Conservation (phyloP, 2,329 filamentous ascomycete species). For the Botryosphaeria dothidea region DNA sequence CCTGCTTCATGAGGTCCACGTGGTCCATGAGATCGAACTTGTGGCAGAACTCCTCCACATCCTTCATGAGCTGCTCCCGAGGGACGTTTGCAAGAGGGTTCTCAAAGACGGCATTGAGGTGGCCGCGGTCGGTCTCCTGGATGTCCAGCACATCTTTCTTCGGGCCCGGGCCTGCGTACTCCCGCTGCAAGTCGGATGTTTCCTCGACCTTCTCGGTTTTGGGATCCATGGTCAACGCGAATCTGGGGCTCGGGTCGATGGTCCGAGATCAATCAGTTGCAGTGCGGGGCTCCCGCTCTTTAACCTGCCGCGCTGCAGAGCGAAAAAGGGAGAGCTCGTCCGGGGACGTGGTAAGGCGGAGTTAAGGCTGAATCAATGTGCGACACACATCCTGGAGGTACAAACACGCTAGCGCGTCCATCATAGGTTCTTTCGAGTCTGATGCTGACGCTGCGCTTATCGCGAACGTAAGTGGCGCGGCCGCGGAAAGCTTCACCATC, state of each 20-base stretch:
- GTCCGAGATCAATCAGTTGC: background rate
- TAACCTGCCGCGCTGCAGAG: background rate
- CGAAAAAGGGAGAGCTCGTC: background rate
- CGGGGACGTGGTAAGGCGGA: background rate
- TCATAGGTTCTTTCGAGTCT: background rate
- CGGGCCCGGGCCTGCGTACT: background rate
- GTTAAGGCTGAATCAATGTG: background rate
- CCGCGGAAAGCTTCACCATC: background rate
- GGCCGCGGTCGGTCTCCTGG: background rate
- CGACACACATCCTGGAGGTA: background rate
- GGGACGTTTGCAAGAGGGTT: slow-evolving; percentile 59
- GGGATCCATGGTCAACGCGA: background rate
- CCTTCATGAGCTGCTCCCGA: slow-evolving; percentile 52
- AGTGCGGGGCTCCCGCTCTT: background rate
- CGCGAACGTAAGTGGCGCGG: background rate
- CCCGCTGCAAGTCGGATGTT: background rate
- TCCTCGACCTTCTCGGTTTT: background rate
- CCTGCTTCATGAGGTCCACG: slow-evolving; percentile 52
- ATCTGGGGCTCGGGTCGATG: background rate
- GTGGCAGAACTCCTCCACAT: slow-evolving; percentile 57
- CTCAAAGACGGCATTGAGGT: slow-evolving; percentile 37
- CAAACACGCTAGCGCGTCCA: background rate
- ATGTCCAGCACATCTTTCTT: background rate
- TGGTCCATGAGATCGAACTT: slow-evolving; percentile 52
- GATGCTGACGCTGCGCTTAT: background rate